Base-by-base conservation (phyloP, 352 stramenopile species). In the Pythium periplocum region DNA sequence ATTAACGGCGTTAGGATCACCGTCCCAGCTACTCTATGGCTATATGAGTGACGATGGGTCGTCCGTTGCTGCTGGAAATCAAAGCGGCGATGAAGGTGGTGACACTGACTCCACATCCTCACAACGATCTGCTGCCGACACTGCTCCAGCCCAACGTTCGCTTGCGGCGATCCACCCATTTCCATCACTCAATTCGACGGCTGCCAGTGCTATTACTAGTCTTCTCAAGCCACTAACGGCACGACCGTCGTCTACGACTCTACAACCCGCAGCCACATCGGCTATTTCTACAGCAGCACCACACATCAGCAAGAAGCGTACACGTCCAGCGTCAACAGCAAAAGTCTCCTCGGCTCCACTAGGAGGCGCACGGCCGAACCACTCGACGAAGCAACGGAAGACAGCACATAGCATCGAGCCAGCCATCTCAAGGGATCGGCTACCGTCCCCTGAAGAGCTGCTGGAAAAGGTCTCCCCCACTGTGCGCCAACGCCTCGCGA, bases 371-470 rank as follows among this genome's bases (percentile, higher is more conserved):
- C 40, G 31, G 10, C 38, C 32, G 3, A 10, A 10, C 31, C 39
- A 38, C 37, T 26, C 38, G 2, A 55, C 60, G 39, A 61, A 66
- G 44, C 58, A 69, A 34, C 39, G 38, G 10, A 76, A 76, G 41
- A 45, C 17, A 26, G 0, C 17, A 26, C 17, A 26, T 26, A 26
- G 17, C 17, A 26, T 26, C 17, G 17, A 26, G 17, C 17, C 48
- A 45, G 58, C 47, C n/a, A 30, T 12, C n/a, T 44, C 45, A 37
- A 52, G 69, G 4, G 67, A 71, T 30, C 55, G 56, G 0, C 62
- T 93, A 32, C 79, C 79, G 39, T 90, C 79, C 1, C 78, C 84
- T n/a, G 79, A 93, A 58, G 83, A 93, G 41, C 56, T 93, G 45
- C 58, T 93, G 26, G 75, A 78, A 47, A 85, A 79, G 42, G 79